Base-by-base conservation (phyloP, 2,329 filamentous ascomycete genomes). In the Colletotrichum brevisporum region DNA sequence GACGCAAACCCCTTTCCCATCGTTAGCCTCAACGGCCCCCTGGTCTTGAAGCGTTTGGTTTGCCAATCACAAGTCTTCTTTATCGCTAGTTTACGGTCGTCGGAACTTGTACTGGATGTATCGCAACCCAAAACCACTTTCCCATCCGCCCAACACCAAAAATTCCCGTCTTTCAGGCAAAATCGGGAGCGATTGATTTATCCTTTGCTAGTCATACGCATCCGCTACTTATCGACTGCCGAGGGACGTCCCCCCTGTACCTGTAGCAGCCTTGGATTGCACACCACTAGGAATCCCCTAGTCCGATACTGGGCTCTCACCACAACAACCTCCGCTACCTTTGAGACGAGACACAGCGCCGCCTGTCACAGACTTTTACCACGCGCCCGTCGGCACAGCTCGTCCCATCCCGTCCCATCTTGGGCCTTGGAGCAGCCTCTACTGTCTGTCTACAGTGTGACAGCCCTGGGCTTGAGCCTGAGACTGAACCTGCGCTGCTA, bases 281-380 rank as follows among this genome's bases (percentile, higher is more conserved):
- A 24, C 41, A 24, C 31, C 45, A 48, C 58, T 63, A 45, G 64
- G 64, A 39, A 50, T 50, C 56, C 63, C 56, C 41, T 53, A 61
- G 58, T 52, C 48, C 39, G 41, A 48, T n/a, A 5, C 31, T 64
- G 53, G 36, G n/a, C 45, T 21, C 10, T 56, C 39, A 51, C 51
- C 13, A 27, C 13, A 36, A n/a, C 39, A 27, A 18, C 39, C 36
- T 18, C 58, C 58, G 50, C 48, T 18, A 39, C 47, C 58, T 16
- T 57, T 54, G 52, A 58, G 64, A 63, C 64, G 57, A 3, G 21
- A 50, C 41, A 36, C 31, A 10, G 43, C 45, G 60, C 63, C 50
- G 41, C 51, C 50, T 43, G 41, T 26, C 58, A 54, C 39, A 54
- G 43, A 62, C 45, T 62, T 15, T 43, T 59, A 36, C 47, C 58